Conservation (phyloP, 148 eudicot genomes). For the Camellia japonica region DNA sequence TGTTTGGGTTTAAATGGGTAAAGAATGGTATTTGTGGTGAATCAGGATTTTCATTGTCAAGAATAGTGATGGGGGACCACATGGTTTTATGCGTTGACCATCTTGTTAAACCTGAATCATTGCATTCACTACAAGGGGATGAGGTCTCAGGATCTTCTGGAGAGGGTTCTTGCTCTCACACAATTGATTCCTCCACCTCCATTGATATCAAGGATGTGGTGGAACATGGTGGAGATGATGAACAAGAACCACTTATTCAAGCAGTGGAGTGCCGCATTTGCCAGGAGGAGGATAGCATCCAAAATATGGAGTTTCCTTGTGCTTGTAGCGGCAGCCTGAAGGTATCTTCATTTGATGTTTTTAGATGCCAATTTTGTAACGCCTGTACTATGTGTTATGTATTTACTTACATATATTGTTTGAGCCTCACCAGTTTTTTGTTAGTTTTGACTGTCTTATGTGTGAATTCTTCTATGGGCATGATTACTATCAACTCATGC, state of each 20-base stretch:
- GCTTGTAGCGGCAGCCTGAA: constrained; percentile 86
- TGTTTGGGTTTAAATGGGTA: background rate
- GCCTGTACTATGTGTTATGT: background rate
- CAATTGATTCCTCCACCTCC: constrained; percentile 38
- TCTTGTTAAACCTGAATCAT: constrained; percentile 32
- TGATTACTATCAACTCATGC: background rate
- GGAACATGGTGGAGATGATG: constrained; percentile 35
- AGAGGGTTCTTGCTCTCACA: constrained; percentile 26
- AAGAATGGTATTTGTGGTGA: constrained; percentile 8
- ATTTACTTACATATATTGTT: background rate
- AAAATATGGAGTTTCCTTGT: constrained; percentile 79
- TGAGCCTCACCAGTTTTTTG: background rate
- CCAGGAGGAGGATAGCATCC: constrained; percentile 77
- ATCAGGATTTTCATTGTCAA: constrained; percentile 10
- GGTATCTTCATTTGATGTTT: constrained; percentile 30
- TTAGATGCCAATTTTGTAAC: background rate
- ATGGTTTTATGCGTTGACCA: constrained; percentile 57
- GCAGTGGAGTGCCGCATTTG: constrained; percentile 76
- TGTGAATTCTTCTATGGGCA: background rate
- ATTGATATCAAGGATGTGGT: constrained; percentile 31
- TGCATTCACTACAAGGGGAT: constrained; percentile 33
- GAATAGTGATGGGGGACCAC: constrained; percentile 57
- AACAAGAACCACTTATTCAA: constrained; percentile 72
- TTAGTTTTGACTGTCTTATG: background rate
- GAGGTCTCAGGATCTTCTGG: constrained; percentile 38